These are phyloP conservation scores for Botrytis byssoidea DNA, from an alignment of 2,329 filamentous ascomycete genomes.

Conservation along the genomic window DNA sequence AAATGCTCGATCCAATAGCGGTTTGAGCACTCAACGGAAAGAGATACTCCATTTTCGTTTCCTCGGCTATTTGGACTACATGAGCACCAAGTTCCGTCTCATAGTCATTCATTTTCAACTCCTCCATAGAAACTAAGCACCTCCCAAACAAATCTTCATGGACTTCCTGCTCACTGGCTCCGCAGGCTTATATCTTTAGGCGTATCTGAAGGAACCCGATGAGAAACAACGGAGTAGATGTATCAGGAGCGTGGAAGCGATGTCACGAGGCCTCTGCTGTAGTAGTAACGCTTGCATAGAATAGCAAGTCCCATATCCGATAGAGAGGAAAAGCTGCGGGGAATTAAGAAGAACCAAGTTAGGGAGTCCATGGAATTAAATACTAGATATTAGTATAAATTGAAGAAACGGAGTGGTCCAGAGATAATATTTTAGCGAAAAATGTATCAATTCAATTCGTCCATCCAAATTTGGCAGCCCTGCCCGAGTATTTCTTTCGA, in stretches of 20 bases:
- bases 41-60: background rate
- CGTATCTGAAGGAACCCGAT: too few relatives aligned
- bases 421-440: background rate
- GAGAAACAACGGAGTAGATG: background rate
- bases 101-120: background rate
- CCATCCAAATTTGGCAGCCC: background rate
- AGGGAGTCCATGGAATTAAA: background rate
- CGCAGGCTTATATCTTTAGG: background rate
- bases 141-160: too few relatives aligned
- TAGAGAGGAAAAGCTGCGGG: background rate
- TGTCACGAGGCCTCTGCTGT: too few relatives aligned
- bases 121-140: background rate
- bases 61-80: background rate
- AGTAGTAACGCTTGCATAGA: background rate
- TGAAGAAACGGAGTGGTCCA: background rate
- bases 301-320: fast-evolving
- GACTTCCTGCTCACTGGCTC: background rate
- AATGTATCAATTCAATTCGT: background rate
- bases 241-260: background rate
- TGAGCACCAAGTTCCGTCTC: background rate
- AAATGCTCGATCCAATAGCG: constrained; percentile 25
- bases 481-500: background rate
- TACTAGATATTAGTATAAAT: too few relatives aligned
- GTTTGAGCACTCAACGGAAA: constrained; percentile 21
- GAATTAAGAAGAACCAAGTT: background rate